Base-by-base conservation (phyloP, 495 filamentous ascomycete genomes). In the Parmelia sp. region DNA sequence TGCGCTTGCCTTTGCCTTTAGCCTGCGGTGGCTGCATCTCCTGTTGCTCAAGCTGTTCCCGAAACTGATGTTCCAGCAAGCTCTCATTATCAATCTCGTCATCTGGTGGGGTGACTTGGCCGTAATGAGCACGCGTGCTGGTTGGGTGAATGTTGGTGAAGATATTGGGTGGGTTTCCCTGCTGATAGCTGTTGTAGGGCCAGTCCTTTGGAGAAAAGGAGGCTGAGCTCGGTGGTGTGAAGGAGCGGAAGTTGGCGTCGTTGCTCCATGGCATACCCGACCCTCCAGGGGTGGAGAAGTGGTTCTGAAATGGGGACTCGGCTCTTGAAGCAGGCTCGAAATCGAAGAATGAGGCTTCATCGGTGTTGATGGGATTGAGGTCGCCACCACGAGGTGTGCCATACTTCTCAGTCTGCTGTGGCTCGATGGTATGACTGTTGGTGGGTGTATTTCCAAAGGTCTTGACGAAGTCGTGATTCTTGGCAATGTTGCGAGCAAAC, bases 101-200 rank as follows among this genome's bases (percentile, higher is more conserved):
- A 36, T 70, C 68, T 4, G 70, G 70, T 36, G 70, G 70, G 25
- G 70, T 71, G 21, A 66, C 62, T 29, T 70, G 70, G 23, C 68
- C 68, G 47, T 68, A 68, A 17, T 71, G 66, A 19, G 67, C 61
- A 19, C 64, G 61, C 10, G 67, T 65, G 29, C 60, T 62, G 31
- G 25, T 44, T 14, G 64, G 53, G 45, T 63, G 25, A 25, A 69
- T 40, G 14, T 69, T 60, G 35, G 66, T 71, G 25, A 71, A 57
- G n/a, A 71, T 66, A 40, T 51, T 66, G 21, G 61, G 39, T 25
- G 63, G 66, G 10, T 25, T 44, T 12, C 19, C 57, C 14, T 62
- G 63, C 27, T 63, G 63, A 36, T 57, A 60, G 1, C n/a, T 19
- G 61, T 57, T 51, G 12, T 62, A 71, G 10, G 67, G 62, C 61